A percentile compares a stretch with the other conserved stretches of the same genome.
Evolutionary conservation across 768 basidiomycete species (phyloP).

Genomic region (Xerocomellus intermedius): DNA sequence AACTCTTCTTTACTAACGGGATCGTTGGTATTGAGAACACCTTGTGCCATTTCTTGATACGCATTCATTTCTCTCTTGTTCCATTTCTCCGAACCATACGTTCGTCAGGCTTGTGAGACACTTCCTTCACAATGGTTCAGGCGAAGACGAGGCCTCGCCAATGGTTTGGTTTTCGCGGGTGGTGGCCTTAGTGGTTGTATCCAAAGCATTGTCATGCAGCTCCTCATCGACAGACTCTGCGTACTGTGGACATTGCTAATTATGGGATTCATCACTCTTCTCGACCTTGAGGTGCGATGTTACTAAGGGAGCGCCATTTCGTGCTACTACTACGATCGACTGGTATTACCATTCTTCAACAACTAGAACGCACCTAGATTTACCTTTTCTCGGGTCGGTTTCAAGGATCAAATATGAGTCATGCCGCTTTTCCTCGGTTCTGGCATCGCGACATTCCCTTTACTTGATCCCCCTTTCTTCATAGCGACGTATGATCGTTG

Average conservation of each 20-base stretch:
- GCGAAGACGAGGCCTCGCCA: conserved; percentile 32
- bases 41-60: conserved; percentile 22
- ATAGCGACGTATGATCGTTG: too few relatives aligned
- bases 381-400: too few relatives aligned
- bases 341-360: too few relatives aligned
- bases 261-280: conserved; percentile 28
- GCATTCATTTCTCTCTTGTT: neutral
- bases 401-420: too few relatives aligned
- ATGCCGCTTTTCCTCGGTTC: conserved; percentile 1
- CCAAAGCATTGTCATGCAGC: conserved; percentile 28
- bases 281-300: too few relatives aligned
- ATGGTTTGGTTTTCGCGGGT: conserved; percentile 34
- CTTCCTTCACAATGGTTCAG: conserved; percentile 38
- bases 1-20: conserved; percentile 30
- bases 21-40: conserved; percentile 31
- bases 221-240: conserved; percentile 28
- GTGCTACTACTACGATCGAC: too few relatives aligned
- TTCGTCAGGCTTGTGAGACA: conserved; percentile 27
- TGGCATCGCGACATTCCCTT: too few relatives aligned
- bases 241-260: conserved; percentile 34
- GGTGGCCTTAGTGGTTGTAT: conserved; percentile 34
- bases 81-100: neutral
- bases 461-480: too few relatives aligned
- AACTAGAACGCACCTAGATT: too few relatives aligned
- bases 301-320: too few relatives aligned